These are phyloP conservation scores for Diutina sp. DNA, from an alignment of 1,139 yeast species.

Conservation along the genomic window DNA sequence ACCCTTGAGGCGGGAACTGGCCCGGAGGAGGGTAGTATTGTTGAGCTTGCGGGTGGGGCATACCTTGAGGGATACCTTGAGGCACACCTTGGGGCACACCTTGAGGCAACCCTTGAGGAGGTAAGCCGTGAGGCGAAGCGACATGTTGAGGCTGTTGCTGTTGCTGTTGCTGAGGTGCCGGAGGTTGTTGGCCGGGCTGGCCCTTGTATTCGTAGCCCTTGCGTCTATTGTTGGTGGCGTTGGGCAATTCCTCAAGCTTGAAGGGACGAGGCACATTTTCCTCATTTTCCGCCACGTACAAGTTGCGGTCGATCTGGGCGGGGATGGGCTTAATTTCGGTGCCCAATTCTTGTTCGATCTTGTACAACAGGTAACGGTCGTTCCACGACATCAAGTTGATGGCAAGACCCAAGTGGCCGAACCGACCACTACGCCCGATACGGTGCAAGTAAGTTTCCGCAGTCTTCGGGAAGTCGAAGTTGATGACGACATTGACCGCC, in stretches of 20 bases:
- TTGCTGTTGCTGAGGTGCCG: constrained; percentile 5
- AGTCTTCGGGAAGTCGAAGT: constrained; percentile 95
- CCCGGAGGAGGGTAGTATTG: constrained; percentile 6
- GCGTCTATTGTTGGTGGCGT: constrained; percentile 12
- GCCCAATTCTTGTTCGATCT: constrained; percentile 94
- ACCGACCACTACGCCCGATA: constrained; percentile 98
- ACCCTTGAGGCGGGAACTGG: constrained; percentile 10
- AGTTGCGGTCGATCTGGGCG: constrained; percentile 69
- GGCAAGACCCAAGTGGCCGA: constrained; percentile 96
- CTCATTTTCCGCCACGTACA: constrained; percentile 78
- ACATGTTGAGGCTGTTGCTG: constrained; percentile 8
- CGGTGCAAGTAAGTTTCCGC: constrained; percentile 97
- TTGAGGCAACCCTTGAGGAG: background rate
- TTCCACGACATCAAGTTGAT: constrained; percentile 95
- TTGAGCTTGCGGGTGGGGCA: background rate
- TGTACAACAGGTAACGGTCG: constrained; percentile 85
- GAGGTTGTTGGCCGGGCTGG: constrained; percentile 19
- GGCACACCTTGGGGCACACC: constrained; percentile 3
- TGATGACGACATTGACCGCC: constrained; percentile 95
- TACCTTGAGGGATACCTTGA: background rate
- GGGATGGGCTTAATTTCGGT: constrained; percentile 97
- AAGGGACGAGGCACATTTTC: constrained; percentile 78
- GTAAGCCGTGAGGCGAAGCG: background rate
- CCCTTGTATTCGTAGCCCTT: constrained; percentile 35
- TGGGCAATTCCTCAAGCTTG: constrained; percentile 57